Evolutionary conservation across 2,329 filamentous ascomycete genomes (phyloP).

Genomic region (Setomelanomma holmii): DNA sequence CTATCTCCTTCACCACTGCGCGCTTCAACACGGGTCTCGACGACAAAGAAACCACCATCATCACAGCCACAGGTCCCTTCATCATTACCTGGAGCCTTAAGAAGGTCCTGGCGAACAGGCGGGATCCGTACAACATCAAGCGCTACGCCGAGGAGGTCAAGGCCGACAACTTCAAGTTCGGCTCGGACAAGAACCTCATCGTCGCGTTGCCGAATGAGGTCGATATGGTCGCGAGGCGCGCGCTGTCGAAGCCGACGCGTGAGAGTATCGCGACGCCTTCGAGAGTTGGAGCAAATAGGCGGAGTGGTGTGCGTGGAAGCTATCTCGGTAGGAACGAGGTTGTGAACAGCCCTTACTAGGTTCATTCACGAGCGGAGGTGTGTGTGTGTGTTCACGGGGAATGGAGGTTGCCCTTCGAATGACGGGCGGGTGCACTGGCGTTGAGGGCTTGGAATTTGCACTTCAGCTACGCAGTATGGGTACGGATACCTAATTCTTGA

Average conservation of each 20-base stretch:
- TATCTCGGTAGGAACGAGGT: slow-evolving; percentile 83
- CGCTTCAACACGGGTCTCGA: slow-evolving; percentile 92
- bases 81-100: slow-evolving; percentile 96
- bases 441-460: background rate
- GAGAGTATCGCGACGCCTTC: slow-evolving; percentile 81
- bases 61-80: slow-evolving; percentile 95
- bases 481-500: background rate
- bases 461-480: background rate
- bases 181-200: slow-evolving; percentile 96
- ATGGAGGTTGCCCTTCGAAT: no score
- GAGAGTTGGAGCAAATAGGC: slow-evolving; percentile 53
- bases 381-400: background rate
- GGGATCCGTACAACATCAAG: slow-evolving; percentile 95
- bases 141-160: slow-evolving; percentile 94
- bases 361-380: background rate
- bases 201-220: slow-evolving; percentile 97
- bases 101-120: slow-evolving; percentile 81
- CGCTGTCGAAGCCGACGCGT: slow-evolving; percentile 84
- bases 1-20: slow-evolving; percentile 86
- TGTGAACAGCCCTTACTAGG: slow-evolving; percentile 73
- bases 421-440: background rate
- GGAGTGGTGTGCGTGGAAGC: slow-evolving; percentile 60
- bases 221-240: slow-evolving; percentile 91
- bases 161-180: slow-evolving; percentile 98
- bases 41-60: slow-evolving; percentile 86